Evolutionary conservation across 2,329 filamentous ascomycete species (phyloP).

Genomic region (Cladosporium colombiae): DNA sequence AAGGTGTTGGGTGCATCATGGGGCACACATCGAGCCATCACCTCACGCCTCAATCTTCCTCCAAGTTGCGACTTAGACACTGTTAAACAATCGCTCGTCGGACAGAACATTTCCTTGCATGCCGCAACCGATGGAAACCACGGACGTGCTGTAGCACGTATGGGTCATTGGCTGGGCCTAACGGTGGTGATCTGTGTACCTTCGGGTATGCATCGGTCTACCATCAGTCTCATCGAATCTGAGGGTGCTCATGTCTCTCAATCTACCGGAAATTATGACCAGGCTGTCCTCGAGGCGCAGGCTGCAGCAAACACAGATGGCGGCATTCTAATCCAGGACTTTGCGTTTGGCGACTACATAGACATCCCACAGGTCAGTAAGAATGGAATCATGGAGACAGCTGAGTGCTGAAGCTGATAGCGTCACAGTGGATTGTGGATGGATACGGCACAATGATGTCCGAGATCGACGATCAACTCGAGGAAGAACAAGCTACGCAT

Average conservation of each 20-base stretch:
- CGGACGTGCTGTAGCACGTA: constrained; percentile 68
- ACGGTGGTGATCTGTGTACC: constrained; percentile 63
- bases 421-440: constrained; percentile 37
- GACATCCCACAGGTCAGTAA: constrained; percentile 59
- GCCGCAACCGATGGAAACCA: constrained; percentile 74
- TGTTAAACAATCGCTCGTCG: constrained; percentile 34
- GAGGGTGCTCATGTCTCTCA: constrained; percentile 64
- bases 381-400: too few species aligned
- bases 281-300: constrained; percentile 54
- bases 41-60: constrained; percentile 45
- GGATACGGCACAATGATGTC: constrained; percentile 71
- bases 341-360: constrained; percentile 64
- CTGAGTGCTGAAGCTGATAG: too few species aligned
- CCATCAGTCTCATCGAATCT: constrained; percentile 55
- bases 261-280: constrained; percentile 61
- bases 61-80: constrained; percentile 46
- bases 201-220: constrained; percentile 53
- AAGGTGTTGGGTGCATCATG: constrained; percentile 78
- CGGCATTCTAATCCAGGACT: constrained; percentile 66
- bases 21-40: constrained; percentile 62
- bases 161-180: constrained; percentile 61
- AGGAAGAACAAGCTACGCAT: constrained; percentile 45
- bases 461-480: constrained; percentile 64
- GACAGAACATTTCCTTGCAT: constrained; percentile 47
- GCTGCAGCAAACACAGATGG: constrained; percentile 43